Evolutionary conservation across 371 early-diverging fungal genomes (phyloP), one percentile per base, ranked within the genome.

Genomic region (Choanephora cucurbitarum): DNA sequence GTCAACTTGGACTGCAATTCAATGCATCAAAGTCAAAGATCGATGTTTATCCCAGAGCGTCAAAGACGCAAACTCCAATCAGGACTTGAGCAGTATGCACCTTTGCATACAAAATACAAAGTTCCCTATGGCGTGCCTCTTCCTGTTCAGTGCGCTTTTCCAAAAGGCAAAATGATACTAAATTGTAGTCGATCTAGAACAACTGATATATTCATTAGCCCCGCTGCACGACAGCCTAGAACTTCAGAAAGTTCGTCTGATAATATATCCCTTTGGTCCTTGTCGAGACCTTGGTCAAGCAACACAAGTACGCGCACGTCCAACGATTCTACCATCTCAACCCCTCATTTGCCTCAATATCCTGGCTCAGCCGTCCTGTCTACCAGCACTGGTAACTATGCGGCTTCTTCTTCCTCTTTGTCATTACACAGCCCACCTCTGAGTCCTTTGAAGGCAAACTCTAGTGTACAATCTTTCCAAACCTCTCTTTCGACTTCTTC

Each of bases 1-100:
- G 77, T 80, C 7, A 83, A 86, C 50, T 48, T 86, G 34, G 84
- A 84, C 54, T 76, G 77, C n/a, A 81, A 84, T 47, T 69, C 77
- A 0, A 72, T 83, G 54, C 72, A 79, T 49, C 77, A 78, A 19
- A 70, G 62, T 23, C 55, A 72, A 21, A 60, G 66, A 21, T 72
- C 80, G 0, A 54, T 68, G 45, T 50, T 63, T 23, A 58, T 85
- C 14, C 86, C 86, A 6, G 70, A 77, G 1, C 67, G 82, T 32
- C 83, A 80, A 40, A 69, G 84, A 31, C 72, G 75, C 42, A 85
- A 85, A 46, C 68, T 85, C 10, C 65, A 84, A 5, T 57, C 69
- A 39, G 70, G 77, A 0, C 63, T 85, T 42, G 84, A 84, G 45
- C 76, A 75, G 52, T 80, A 80, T 58, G 77, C 83, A 7, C 79